phyloP scores from a whole-genome alignment of 345 rosid species.

The Anastatica hierochuntica region DNA sequence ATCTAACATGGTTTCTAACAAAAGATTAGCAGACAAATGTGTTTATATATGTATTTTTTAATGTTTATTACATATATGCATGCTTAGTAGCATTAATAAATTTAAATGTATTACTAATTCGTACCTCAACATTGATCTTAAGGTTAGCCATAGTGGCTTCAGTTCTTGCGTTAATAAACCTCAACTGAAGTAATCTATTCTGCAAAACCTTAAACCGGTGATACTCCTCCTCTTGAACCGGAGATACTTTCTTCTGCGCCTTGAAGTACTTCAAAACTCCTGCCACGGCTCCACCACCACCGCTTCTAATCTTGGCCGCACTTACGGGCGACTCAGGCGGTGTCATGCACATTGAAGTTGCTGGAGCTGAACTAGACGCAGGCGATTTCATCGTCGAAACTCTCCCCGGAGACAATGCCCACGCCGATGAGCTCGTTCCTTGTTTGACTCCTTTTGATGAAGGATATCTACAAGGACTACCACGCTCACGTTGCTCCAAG shows the following conservation, averaged over 20 bases:
- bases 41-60: no score
- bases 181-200: conserved; percentile 48
- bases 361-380: conserved; percentile 9
- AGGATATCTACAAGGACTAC: conserved; percentile 20
- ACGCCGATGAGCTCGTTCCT: conserved; percentile 50
- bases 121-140: conserved; percentile 39
- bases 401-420: conserved; percentile 77
- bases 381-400: conserved; percentile 2
- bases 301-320: conserved; percentile 16
- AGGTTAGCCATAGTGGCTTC: conserved; percentile 32
- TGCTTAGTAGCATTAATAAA: no score
- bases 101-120: no score
- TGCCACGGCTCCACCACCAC: conserved; percentile 36
- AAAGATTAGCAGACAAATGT: no score
- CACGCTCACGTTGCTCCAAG: conserved; percentile 36
- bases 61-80: no score
- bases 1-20: no score
- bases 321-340: conserved; percentile 24
- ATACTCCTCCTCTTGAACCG: conserved; percentile 41
- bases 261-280: conserved; percentile 62
- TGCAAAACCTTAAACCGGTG: conserved; percentile 39
- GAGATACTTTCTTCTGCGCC: conserved; percentile 49
- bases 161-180: conserved; percentile 51
- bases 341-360: conserved; percentile 16
- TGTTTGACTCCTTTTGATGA: conserved; percentile 23